Evolutionary conservation across 176 grass and related monocot species (phyloP).

Genomic region (Elaeis guineensis): DNA sequence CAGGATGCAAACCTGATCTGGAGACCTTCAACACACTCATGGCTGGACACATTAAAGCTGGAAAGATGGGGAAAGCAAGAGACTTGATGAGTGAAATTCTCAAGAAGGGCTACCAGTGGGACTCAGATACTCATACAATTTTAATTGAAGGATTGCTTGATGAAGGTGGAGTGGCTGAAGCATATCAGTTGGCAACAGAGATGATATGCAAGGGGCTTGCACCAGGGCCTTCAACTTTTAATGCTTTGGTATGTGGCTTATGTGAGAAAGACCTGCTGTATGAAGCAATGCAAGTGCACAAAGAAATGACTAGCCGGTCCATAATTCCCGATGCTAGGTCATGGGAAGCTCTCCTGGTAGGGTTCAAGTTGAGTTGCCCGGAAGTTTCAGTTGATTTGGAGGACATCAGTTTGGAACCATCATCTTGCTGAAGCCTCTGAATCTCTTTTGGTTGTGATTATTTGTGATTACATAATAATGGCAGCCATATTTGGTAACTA

Average conservation of each 20-base stretch:
- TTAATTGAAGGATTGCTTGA: slow-evolving; percentile 9
- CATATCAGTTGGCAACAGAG: slow-evolving; percentile 29
- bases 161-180: slow-evolving; percentile 2
- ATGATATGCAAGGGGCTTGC: slow-evolving; percentile 11
- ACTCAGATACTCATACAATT: slow-evolving; percentile 22
- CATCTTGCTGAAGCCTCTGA: neutral
- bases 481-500: too few species aligned
- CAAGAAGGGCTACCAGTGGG: slow-evolving; percentile 33
- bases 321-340: slow-evolving; percentile 9
- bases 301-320: neutral
- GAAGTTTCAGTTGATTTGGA: neutral
- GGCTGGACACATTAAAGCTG: slow-evolving; percentile 14
- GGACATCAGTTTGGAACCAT: neutral
- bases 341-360: slow-evolving; percentile 14
- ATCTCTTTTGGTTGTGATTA: too few species aligned
- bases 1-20: slow-evolving; percentile 34
- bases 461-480: too few species aligned
- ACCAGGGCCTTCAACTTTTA: slow-evolving; percentile 20
- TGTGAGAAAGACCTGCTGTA: slow-evolving; percentile 2
- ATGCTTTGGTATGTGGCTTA: slow-evolving; percentile 16
- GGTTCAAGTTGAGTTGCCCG: too few species aligned
- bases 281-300: neutral
- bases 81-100: slow-evolving; percentile 29
- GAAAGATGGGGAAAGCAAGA: slow-evolving; percentile 24
- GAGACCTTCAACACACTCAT: slow-evolving; percentile 27